These are phyloP conservation scores for Neonectria coccinea DNA, from an alignment of 2,329 filamentous ascomycete genomes.

Conservation along the genomic window DNA sequence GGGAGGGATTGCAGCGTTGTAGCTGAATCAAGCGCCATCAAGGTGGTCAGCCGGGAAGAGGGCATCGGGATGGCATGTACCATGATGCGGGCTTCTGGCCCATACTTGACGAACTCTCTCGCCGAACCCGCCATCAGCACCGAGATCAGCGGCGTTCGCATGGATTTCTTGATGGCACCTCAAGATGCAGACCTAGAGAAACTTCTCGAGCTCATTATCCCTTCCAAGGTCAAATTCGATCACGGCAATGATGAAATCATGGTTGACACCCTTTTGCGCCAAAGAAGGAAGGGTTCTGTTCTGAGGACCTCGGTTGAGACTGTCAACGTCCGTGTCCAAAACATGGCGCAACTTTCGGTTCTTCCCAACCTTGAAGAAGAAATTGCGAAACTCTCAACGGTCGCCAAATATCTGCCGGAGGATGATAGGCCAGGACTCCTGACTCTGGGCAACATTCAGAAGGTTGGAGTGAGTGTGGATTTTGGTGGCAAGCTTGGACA, in stretches of 20 bases:
- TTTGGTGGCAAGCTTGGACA: slow-evolving; percentile 77
- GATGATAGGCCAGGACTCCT: slow-evolving; percentile 93
- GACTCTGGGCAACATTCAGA: slow-evolving; percentile 75
- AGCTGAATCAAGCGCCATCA: slow-evolving; percentile 83
- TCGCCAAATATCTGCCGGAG: slow-evolving; percentile 94
- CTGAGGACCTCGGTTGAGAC: slow-evolving; percentile 76
- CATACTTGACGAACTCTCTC: slow-evolving; percentile 66
- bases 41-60: slow-evolving; percentile 79
- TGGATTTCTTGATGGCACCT: slow-evolving; percentile 80
- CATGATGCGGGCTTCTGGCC: slow-evolving; percentile 79
- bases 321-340: slow-evolving; percentile 71
- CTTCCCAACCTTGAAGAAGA: slow-evolving; percentile 82
- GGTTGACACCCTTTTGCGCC: slow-evolving; percentile 88
- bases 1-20: slow-evolving; percentile 81
- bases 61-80: slow-evolving; percentile 80
- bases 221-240: slow-evolving; percentile 88
- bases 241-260: slow-evolving; percentile 93
- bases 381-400: slow-evolving; percentile 82
- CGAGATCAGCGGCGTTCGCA: slow-evolving; percentile 72
- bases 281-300: slow-evolving; percentile 87
- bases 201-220: slow-evolving; percentile 86
- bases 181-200: slow-evolving; percentile 84
- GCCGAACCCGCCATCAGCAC: slow-evolving; percentile 71
- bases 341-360: slow-evolving; percentile 73
- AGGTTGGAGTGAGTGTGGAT: slow-evolving; percentile 70